Evolutionary conservation across 768 basidiomycete genomes (phyloP).

Genomic region (Rhodotorula taiwanensis): DNA sequence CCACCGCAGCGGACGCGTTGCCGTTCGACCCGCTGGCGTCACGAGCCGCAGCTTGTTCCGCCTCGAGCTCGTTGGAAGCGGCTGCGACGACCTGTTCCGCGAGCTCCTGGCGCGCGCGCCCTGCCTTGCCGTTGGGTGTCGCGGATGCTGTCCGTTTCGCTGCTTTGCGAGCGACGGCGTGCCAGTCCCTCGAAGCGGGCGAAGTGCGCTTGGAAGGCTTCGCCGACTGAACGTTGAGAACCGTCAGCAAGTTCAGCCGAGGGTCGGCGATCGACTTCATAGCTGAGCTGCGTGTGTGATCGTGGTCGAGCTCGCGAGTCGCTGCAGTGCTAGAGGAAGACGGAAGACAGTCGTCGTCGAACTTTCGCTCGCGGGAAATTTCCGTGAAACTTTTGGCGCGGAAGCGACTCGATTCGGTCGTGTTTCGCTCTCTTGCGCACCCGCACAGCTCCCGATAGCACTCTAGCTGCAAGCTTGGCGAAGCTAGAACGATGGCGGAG

Average conservation of each 20-base stretch:
- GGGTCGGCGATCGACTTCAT: constrained; percentile 1
- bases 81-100: neutral
- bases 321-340: too few species aligned
- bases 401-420: too few species aligned
- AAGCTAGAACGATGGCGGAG: neutral
- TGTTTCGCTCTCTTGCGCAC: neutral
- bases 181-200: constrained; percentile 21
- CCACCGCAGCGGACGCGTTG: too few species aligned
- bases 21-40: too few species aligned
- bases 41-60: neutral
- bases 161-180: constrained; percentile 20
- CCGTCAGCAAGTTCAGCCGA: constrained; percentile 21
- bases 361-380: too few species aligned
- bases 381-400: too few species aligned
- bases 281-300: too few species aligned
- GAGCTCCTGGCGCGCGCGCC: neutral
- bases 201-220: constrained; percentile 25
- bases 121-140: too few species aligned
- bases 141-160: neutral
- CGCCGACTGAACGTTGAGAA: constrained; percentile 31
- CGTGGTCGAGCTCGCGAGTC: too few species aligned
- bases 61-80: neutral
- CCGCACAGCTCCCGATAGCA: neutral
- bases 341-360: too few species aligned
- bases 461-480: too few species aligned